phyloP scores from a whole-genome alignment of 2,329 filamentous ascomycete genomes.

The Acrocalymma vagum region DNA sequence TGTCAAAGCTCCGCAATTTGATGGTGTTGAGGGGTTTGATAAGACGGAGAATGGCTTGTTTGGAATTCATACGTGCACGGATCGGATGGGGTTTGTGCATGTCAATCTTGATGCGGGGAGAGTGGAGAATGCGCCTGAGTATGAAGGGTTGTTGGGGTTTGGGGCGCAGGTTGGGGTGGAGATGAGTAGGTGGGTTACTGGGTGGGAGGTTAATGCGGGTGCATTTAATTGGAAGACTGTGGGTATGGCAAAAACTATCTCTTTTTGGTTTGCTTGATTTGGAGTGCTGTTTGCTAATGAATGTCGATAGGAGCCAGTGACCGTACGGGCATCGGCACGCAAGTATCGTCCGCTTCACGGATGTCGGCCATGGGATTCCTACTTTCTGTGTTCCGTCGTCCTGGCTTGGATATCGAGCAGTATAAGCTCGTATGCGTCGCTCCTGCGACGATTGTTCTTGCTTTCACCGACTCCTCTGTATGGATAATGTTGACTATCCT shows the following conservation, averaged over 20 bases:
- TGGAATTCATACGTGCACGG: slow-evolving; percentile 33
- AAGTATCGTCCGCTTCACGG: neutral
- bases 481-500: slow-evolving; percentile 12
- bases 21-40: slow-evolving; percentile 47
- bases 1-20: slow-evolving; percentile 53
- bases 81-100: slow-evolving; percentile 33
- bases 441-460: slow-evolving; percentile 7
- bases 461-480: slow-evolving; percentile 8
- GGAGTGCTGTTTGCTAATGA: slow-evolving; percentile 1
- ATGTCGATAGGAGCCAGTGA: slow-evolving; percentile 13
- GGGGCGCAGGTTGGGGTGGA: slow-evolving; percentile 18
- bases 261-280: neutral
- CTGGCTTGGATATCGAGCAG: neutral
- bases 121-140: slow-evolving; percentile 12
- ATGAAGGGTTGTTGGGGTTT: slow-evolving; percentile 14
- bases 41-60: slow-evolving; percentile 43
- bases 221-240: slow-evolving; percentile 52
- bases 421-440: slow-evolving; percentile 1
- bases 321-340: slow-evolving; percentile 17
- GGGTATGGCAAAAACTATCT: too few relatives aligned
- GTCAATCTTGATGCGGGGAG: slow-evolving; percentile 34
- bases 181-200: slow-evolving; percentile 31
- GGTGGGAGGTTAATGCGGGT: slow-evolving; percentile 43
- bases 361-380: slow-evolving; percentile 5
- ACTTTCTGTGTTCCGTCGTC: slow-evolving; percentile 8